A percentile compares a stretch with the other conserved stretches of the same genome.
phyloP scores from a whole-genome alignment of 805 yeast species.

The Yamadazyma paraphyllophila region DNA sequence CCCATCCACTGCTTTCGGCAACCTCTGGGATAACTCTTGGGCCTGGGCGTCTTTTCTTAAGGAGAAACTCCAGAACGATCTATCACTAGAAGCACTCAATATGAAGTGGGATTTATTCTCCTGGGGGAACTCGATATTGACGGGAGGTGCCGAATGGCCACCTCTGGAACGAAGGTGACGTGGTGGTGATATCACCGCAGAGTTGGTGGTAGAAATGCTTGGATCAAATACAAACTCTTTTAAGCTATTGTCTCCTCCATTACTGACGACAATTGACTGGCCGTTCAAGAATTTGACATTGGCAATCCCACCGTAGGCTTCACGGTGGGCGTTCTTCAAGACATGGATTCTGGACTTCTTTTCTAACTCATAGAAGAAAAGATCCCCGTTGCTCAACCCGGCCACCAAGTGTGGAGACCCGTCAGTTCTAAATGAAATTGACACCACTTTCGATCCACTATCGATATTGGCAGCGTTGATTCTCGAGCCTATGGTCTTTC shows the following conservation, averaged over 20 bases:
- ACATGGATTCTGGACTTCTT: conserved; percentile 72
- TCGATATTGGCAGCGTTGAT: conserved; percentile 46
- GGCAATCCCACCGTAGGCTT: conserved; percentile 72
- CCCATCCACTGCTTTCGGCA: conserved; percentile 33
- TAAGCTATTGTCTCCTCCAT: conserved; percentile 87
- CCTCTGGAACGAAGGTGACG: conserved; percentile 90
- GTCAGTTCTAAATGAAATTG: conserved; percentile 88
- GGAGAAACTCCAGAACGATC: conserved; percentile 87
- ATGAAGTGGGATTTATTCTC: conserved; percentile 75
- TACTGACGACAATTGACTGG: conserved; percentile 84
- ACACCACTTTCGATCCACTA: conserved; percentile 42
- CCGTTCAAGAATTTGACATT: conserved; percentile 78
- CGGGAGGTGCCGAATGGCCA: conserved; percentile 95
- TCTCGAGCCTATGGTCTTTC: conserved; percentile 46
- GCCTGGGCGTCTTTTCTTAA: conserved; percentile 95
- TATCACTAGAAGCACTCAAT: conserved; percentile 82
- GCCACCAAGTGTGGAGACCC: conserved; percentile 80
- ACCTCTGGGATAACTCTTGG: conserved; percentile 83
- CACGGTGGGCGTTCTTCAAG: conserved; percentile 69
- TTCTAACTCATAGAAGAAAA: conserved; percentile 80
- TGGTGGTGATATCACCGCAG: conserved; percentile 79
- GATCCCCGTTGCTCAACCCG: conserved; percentile 76
- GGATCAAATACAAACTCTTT: conserved; percentile 95
- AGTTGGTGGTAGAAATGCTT: conserved; percentile 61
- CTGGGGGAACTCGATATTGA: conserved; percentile 71